Evolutionary conservation across 164 flowering plant species (phyloP).

Genomic region (Litsea cubeba): DNA sequence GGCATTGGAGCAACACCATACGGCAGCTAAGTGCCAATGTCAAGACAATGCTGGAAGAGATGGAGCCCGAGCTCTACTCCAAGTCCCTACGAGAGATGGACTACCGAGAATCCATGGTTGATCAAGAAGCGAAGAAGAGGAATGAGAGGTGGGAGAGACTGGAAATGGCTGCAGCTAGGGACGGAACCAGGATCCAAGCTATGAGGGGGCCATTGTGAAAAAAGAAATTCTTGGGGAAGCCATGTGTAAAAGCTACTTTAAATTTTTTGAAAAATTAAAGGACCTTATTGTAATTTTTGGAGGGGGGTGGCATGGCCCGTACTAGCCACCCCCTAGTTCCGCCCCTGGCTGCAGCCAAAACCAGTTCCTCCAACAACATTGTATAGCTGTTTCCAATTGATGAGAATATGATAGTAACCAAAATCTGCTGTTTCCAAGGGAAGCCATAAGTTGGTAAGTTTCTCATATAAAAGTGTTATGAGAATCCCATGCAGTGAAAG

Average conservation of each 20-base stretch:
- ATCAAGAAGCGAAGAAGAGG: slow-evolving; percentile 35
- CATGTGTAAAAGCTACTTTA: too few species aligned
- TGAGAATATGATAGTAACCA: background rate
- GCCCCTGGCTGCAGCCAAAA: too few species aligned
- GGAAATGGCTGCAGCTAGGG: slow-evolving; percentile 48
- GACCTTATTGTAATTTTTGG: too few species aligned
- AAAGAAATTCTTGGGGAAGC: too few species aligned
- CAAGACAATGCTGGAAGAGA: slow-evolving; percentile 53
- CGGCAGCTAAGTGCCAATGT: slow-evolving; percentile 52
- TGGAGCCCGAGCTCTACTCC: slow-evolving; percentile 47
- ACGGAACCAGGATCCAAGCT: too few species aligned
- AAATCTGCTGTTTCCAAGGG: background rate
- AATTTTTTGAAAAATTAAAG: too few species aligned
- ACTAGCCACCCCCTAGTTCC: too few species aligned
- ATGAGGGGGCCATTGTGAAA: too few species aligned
- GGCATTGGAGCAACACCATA: slow-evolving; percentile 66
- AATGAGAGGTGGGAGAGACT: slow-evolving; percentile 49
- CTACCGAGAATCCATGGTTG: slow-evolving; percentile 20
- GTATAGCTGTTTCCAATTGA: slow-evolving; percentile 11
- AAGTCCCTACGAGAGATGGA: slow-evolving; percentile 33
- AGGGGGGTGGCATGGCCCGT: too few species aligned
- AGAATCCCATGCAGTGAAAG: background rate
- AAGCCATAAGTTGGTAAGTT: background rate
- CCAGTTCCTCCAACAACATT: slow-evolving; percentile 4
- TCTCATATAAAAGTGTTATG: background rate